Evolutionary conservation across 2,329 filamentous ascomycete species (phyloP), one percentile per base, ranked within the genome.

Genomic region (Periconia macrospinosa): DNA sequence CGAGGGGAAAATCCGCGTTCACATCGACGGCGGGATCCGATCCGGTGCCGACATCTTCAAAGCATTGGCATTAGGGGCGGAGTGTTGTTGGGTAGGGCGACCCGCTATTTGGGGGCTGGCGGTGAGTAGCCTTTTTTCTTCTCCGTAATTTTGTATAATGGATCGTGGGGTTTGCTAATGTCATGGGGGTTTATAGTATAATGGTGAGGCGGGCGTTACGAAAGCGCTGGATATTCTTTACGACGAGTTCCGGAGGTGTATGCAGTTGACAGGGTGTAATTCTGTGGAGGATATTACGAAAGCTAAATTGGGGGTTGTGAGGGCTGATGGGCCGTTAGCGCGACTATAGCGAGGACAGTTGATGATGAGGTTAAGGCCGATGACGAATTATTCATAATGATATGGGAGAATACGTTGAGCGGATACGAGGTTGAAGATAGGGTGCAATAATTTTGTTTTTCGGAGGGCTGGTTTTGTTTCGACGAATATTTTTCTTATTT

Each of bases 31-130:
- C 19, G 93, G 93, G 42, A 82, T 97, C 43, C 85, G 92, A 41
- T 86, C 93, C 43, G 92, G 89, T 7, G 96, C 92, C 0, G 94
- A 97, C 72, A 92, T 97, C 56, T 84, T 97, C 74, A 97, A 97
- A 78, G 93, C 92, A 13, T 79, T 97, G 9, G 96, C 92, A 69
- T 82, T 97, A 0, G 94, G 94, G 37, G 94, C 93, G 20, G 90
- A 85, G 68, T 93, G 91, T 43, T 92, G 97, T 1, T 94, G 93
- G 49, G 53, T 74, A 6, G 71, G 71, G 1, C 49, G 71, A 19
- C 63, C 69, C 7, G 14, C 90, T 14, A 78, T 96, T 45, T 96
- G 85, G 76, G 91, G 90, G 1, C 80, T 89, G 41, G 86, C 81
- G 20, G 43, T 45, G 23, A 45, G 43, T 45, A 15, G 2, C 19